Evolutionary conservation across 2,329 filamentous ascomycete species (phyloP).

Genomic region (Epicoccum nigrum): DNA sequence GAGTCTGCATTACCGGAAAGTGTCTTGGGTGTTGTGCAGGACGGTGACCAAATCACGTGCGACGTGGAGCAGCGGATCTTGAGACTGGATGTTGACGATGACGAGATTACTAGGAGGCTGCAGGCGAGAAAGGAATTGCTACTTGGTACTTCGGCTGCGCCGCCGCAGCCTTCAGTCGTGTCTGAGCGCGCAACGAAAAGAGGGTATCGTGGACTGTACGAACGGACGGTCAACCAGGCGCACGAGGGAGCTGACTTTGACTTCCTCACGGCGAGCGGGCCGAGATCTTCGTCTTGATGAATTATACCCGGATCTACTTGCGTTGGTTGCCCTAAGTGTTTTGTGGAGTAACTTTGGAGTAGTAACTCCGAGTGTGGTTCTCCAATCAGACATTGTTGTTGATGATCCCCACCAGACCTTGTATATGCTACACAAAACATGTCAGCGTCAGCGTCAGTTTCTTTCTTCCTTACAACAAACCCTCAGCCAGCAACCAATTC

Average conservation of each 20-base stretch:
- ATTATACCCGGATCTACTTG: too few species aligned
- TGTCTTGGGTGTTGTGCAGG: slow-evolving; percentile 56
- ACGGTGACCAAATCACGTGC: slow-evolving; percentile 56
- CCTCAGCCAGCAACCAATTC: background rate
- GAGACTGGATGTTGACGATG: slow-evolving; percentile 50
- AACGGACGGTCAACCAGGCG: slow-evolving; percentile 65
- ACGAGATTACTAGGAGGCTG: slow-evolving; percentile 51
- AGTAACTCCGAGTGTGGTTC: background rate
- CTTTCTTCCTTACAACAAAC: background rate
- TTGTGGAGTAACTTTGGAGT: too few species aligned
- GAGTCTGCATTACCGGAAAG: slow-evolving; percentile 57
- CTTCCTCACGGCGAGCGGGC: slow-evolving; percentile 55
- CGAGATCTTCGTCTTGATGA: slow-evolving; percentile 1
- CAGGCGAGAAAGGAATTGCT: slow-evolving; percentile 34
- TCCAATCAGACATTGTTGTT: background rate
- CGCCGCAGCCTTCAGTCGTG: slow-evolving; percentile 9
- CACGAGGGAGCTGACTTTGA: slow-evolving; percentile 65
- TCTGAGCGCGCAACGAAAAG: slow-evolving; percentile 38
- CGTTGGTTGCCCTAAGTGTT: background rate
- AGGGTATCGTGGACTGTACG: slow-evolving; percentile 66
- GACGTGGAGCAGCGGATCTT: slow-evolving; percentile 53
- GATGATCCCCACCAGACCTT: background rate
- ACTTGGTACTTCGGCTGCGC: slow-evolving; percentile 21
- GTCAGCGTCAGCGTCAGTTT: background rate
- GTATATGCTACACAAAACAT: background rate